Conservation (phyloP, 2,329 filamentous ascomycete genomes). For the Phialocephala sp. region DNA sequence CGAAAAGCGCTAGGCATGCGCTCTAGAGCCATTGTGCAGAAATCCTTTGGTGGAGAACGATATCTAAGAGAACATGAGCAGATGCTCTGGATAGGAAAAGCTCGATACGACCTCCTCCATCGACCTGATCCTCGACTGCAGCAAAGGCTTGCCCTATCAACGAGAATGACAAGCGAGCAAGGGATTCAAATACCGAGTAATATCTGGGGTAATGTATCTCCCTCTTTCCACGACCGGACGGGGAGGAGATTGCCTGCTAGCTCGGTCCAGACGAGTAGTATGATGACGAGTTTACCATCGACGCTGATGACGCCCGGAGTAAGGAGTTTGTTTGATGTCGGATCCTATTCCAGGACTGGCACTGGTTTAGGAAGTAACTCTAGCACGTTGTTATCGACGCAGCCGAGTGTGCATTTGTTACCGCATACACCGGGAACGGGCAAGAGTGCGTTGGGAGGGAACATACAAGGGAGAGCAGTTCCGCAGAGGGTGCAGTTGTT, state of each 20-base stretch:
- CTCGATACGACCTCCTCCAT: slow-evolving; percentile 12
- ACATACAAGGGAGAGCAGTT: background rate
- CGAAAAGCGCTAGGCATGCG: slow-evolving; percentile 63
- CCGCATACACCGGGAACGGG: background rate
- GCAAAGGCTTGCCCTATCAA: background rate
- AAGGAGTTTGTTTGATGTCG: background rate
- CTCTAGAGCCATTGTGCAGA: slow-evolving; percentile 62
- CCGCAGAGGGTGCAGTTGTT: slow-evolving; percentile 5
- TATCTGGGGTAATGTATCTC: slow-evolving; percentile 20
- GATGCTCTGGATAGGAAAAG: slow-evolving; percentile 56
- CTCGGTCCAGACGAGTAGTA: background rate
- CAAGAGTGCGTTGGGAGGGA: background rate
- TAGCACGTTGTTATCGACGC: background rate
- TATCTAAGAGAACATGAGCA: slow-evolving; percentile 68
- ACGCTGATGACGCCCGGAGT: slow-evolving; percentile 2
- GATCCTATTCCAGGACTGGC: background rate
- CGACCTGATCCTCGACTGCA: background rate
- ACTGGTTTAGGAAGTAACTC: background rate
- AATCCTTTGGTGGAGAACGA: slow-evolving; percentile 62
- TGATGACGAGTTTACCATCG: background rate
- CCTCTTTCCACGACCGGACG: background rate
- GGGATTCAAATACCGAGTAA: slow-evolving; percentile 12
- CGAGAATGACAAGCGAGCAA: background rate
- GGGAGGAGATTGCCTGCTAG: background rate
- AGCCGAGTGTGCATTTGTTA: background rate